A percentile compares a stretch with the other conserved stretches of the same genome.
phyloP scores from a whole-genome alignment of 192 early-diverging fungal species.

The Coemansia erecta region DNA sequence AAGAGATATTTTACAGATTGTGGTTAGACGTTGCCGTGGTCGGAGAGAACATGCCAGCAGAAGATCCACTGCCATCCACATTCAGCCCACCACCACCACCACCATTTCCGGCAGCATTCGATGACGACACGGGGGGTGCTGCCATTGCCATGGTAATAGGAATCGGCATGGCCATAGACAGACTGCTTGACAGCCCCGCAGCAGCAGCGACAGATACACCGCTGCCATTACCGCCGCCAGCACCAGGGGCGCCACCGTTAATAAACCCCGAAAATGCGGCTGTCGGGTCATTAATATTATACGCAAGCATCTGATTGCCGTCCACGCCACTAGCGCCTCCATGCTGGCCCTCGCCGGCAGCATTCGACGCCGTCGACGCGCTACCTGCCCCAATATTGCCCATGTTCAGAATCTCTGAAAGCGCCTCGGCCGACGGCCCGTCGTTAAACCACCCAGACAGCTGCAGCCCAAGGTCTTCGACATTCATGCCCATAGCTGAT shows the following conservation, averaged over 20 bases:
- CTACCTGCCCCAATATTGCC: constrained; percentile 1
- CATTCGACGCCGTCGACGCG: neutral
- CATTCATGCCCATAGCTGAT: constrained; percentile 6
- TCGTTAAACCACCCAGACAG: constrained; percentile 26
- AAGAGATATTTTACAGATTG: constrained; percentile 30
- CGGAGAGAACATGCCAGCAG: constrained; percentile 9
- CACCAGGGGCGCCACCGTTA: neutral
- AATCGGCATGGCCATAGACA: constrained; percentile 7
- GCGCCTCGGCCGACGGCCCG: constrained; percentile 8
- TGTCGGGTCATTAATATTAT: neutral
- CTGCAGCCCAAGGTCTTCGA: constrained; percentile 16
- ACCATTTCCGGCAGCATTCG: neutral
- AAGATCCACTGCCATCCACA: neutral
- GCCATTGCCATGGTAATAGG: constrained; percentile 5
- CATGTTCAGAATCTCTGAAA: constrained; percentile 16
- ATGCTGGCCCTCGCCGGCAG: too few species aligned
- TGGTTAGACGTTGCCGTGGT: constrained; percentile 9
- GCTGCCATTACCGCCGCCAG: constrained; percentile 1
- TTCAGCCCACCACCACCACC: neutral
- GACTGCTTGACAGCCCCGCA: constrained; percentile 5
- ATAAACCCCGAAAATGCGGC: neutral
- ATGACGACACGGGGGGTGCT: neutral
- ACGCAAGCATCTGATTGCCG: neutral
- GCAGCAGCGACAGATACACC: neutral
- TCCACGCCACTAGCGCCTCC: too few species aligned